Conservation (phyloP, 176 grass and related monocot species). For the Chrysopogon serrulatus region DNA sequence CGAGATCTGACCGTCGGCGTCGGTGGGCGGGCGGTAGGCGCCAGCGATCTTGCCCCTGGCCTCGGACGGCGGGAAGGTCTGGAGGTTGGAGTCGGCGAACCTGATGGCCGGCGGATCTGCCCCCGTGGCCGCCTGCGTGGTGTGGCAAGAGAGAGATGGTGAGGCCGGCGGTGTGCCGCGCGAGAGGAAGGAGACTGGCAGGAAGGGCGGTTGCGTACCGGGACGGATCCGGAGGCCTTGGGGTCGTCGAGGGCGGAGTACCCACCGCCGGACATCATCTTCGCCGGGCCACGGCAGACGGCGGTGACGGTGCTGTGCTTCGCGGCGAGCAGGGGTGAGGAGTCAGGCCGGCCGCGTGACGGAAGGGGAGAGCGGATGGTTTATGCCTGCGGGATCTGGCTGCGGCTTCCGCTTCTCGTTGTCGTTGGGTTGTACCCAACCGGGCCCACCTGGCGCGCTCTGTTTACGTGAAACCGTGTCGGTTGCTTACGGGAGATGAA, state of each 20-base stretch:
- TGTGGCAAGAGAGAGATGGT: neutral
- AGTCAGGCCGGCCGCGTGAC: neutral
- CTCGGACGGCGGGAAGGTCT: constrained; percentile 87
- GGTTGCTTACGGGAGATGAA: neutral
- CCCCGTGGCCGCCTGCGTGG: constrained; percentile 52
- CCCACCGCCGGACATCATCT: constrained; percentile 92
- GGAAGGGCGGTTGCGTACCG: constrained; percentile 33
- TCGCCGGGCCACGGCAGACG: constrained; percentile 23
- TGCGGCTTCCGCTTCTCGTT: neutral
- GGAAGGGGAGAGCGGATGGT: neutral
- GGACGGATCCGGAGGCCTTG: constrained; percentile 88
- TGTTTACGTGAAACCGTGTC: neutral
- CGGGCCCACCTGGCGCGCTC: neutral
- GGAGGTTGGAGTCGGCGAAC: constrained; percentile 83
- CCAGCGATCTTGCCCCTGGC: constrained; percentile 84
- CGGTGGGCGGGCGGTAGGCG: constrained; percentile 84
- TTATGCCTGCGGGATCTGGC: neutral
- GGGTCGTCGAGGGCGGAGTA: constrained; percentile 86
- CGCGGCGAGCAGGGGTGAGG: neutral
- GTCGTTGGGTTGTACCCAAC: constrained; percentile 9
- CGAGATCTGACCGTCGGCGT: constrained; percentile 85
- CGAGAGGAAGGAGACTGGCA: neutral
- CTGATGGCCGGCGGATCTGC: constrained; percentile 73
- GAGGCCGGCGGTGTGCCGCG: neutral
- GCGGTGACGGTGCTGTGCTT: neutral